Conservation (phyloP, 495 filamentous ascomycete genomes). For the Penicillium roqueforti region DNA sequence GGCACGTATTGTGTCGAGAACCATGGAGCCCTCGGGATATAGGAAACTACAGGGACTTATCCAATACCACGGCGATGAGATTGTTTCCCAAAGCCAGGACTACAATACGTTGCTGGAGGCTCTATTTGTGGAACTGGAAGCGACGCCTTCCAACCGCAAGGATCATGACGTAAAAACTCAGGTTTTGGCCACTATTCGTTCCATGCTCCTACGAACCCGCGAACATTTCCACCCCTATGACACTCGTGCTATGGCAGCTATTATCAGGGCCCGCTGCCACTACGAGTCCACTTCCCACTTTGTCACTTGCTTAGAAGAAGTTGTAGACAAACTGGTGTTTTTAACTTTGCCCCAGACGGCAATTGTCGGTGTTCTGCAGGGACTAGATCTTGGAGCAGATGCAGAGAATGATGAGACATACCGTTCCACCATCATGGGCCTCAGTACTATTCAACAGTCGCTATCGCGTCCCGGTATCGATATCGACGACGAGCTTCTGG, state of each 20-base stretch:
- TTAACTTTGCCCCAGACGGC: slow-evolving; percentile 43
- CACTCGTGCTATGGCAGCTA: slow-evolving; percentile 58
- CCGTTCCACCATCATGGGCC: slow-evolving; percentile 50
- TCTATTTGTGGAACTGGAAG: slow-evolving; percentile 72
- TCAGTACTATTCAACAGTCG: slow-evolving; percentile 20
- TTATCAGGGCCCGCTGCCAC: slow-evolving; percentile 60
- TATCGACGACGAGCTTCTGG: slow-evolving; percentile 24
- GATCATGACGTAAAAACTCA: slow-evolving; percentile 73
- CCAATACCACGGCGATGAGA: slow-evolving; percentile 54
- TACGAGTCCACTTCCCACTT: slow-evolving; percentile 53
- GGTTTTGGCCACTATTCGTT: slow-evolving; percentile 72
- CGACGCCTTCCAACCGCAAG: slow-evolving; percentile 33
- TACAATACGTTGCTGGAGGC: slow-evolving; percentile 72
- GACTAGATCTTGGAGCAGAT: slow-evolving; percentile 34
- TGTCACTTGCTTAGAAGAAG: slow-evolving; percentile 54
- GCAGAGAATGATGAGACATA: slow-evolving; percentile 27
- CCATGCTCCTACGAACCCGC: slow-evolving; percentile 65
- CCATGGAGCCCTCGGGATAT: slow-evolving; percentile 82
- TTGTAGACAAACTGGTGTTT: slow-evolving; percentile 49
- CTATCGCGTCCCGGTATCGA: slow-evolving; percentile 22
- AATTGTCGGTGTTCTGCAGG: slow-evolving; percentile 38
- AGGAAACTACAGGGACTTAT: slow-evolving; percentile 81
- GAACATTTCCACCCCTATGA: slow-evolving; percentile 62
- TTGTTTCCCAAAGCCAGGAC: slow-evolving; percentile 50
- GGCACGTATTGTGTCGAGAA: slow-evolving; percentile 61